A percentile compares a stretch with the other conserved stretches of the same genome.
These are phyloP conservation scores for Trypanosoma brucei DNA, from an alignment of 208 protist genomes.

Conservation along the genomic window DNA sequence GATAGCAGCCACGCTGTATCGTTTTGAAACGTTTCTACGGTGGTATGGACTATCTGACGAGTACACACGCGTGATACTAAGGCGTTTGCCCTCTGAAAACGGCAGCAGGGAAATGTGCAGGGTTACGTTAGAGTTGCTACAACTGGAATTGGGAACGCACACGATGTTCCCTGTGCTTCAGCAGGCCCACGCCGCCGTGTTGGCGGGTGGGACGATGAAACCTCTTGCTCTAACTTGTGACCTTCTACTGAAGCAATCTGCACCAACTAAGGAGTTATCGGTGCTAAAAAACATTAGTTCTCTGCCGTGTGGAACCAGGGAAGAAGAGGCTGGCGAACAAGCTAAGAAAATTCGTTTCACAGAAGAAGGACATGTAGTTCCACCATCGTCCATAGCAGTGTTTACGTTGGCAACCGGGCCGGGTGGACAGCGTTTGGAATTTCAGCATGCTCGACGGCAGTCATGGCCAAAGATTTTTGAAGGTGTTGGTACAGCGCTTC, in stretches of 20 bases:
- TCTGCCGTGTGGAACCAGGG: background rate
- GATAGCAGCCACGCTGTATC: constrained; percentile 22
- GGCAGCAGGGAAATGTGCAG: background rate
- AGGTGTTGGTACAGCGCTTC: constrained; percentile 66
- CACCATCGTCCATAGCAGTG: constrained; percentile 64
- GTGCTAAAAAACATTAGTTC: background rate
- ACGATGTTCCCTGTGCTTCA: constrained; percentile 49
- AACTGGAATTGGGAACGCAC: constrained; percentile 62
- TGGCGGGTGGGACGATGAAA: constrained; percentile 93
- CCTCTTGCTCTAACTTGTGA: constrained; percentile 77
- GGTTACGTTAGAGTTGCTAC: constrained; percentile 41
- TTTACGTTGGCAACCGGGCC: constrained; percentile 57
- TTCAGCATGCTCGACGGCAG: constrained; percentile 40
- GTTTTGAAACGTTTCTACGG: constrained; percentile 34
- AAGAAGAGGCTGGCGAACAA: background rate
- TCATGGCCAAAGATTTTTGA: constrained; percentile 24
- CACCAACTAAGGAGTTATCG: background rate
- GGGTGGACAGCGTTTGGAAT: constrained; percentile 47
- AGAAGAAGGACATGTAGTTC: constrained; percentile 83
- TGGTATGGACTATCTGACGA: constrained; percentile 27
- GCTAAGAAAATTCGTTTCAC: constrained; percentile 33
- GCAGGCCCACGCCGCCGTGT: constrained; percentile 56
- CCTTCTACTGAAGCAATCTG: constrained; percentile 42
- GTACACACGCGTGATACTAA: constrained; percentile 16
- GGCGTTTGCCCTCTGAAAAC: background rate